Base-by-base conservation (phyloP, 2,329 filamentous ascomycete species). In the Talaromyces sp. region DNA sequence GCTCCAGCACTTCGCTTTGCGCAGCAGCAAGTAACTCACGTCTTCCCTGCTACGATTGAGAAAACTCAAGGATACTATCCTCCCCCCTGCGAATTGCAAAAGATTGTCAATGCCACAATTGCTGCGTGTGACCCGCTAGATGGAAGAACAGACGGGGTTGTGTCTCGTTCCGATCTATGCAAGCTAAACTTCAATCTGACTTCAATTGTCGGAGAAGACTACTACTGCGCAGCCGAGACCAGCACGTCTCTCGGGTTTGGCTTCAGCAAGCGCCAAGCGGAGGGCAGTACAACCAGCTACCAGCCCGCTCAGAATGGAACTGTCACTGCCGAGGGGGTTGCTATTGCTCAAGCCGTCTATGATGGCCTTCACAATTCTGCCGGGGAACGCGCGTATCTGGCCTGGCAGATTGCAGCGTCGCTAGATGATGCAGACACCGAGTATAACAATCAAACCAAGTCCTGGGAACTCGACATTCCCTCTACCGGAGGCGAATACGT, bases 101-200 rank as follows among this genome's bases (percentile, higher is more conserved):
- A 78, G 65, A 84, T 85, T 46, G 73, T 80, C 9, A 84, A 83
- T 65, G 70, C 74, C 55, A 84, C 82, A 0, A 82, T 85, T 49
- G 71, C 71, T 1, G 76, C 76, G 27, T 86, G 82, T 59, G 82
- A 85, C 63, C 68, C 75, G 5, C 70, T 85, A 7, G 83, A 85
- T 60, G 82, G 83, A 1, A 72, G 73, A 55, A 73, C 71, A 0
- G 82, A 85, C 57, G 82, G 82, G 1, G 80, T 85, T 3, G 74
- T 85, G 19, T 70, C 76, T 6, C 74, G 79, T 4, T 76, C 76
- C 1, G 78, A 81, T 60, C 70, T 81, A 1, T 81, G 78, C 71
- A 72, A 71, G 52, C 58, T 77, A 4, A 66, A 76, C 21, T 78
- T 78, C 65, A 75, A 83, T 63, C 64, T 79, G 26, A 77, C 69